Percentiles rank a stretch among this genome's conserved stretches.
Evolutionary conservation across 2,329 filamentous ascomycete genomes (phyloP).

Genomic region (Epicoccum nigrum): DNA sequence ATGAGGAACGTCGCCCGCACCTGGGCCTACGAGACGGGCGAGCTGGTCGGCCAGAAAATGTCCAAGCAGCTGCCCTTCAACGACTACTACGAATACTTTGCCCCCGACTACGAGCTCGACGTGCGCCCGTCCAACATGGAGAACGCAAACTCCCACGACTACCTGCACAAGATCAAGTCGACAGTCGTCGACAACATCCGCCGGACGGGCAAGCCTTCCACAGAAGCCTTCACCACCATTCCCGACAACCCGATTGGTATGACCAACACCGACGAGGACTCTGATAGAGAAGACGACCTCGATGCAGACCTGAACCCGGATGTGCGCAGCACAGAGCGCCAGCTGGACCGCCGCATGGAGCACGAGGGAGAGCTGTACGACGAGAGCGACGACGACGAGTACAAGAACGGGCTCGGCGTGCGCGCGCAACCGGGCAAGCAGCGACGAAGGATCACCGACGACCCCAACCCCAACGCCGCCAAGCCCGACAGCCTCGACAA

Average conservation of each 20-base stretch:
- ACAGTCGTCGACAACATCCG: conserved; percentile 71
- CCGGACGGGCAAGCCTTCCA: conserved; percentile 65
- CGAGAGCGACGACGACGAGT: conserved; percentile 89
- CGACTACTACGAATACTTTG: conserved; percentile 89
- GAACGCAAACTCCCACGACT: conserved; percentile 71
- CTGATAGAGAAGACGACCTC: conserved; percentile 69
- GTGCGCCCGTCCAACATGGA: conserved; percentile 75
- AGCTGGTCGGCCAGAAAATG: conserved; percentile 84
- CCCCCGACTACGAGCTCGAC: conserved; percentile 72
- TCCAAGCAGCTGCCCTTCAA: conserved; percentile 87
- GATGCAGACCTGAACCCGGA: conserved; percentile 90
- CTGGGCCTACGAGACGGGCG: conserved; percentile 72
- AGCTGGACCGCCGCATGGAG: conserved; percentile 78
- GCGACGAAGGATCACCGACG: conserved; percentile 66
- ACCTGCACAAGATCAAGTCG: conserved; percentile 69
- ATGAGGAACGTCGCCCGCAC: conserved; percentile 70
- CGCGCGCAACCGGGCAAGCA: conserved; percentile 60
- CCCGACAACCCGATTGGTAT: conserved; percentile 58
- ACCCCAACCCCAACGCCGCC: conserved; percentile 59
- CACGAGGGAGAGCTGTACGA: conserved; percentile 74
- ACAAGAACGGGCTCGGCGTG: conserved; percentile 74
- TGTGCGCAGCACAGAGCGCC: conserved; percentile 77
- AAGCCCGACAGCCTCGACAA: conserved; percentile 36
- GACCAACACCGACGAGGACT: conserved; percentile 65
- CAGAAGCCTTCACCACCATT: conserved; percentile 58